Evolutionary conservation across 305 asterid species (phyloP).

Genomic region (Rubia balearica): DNA sequence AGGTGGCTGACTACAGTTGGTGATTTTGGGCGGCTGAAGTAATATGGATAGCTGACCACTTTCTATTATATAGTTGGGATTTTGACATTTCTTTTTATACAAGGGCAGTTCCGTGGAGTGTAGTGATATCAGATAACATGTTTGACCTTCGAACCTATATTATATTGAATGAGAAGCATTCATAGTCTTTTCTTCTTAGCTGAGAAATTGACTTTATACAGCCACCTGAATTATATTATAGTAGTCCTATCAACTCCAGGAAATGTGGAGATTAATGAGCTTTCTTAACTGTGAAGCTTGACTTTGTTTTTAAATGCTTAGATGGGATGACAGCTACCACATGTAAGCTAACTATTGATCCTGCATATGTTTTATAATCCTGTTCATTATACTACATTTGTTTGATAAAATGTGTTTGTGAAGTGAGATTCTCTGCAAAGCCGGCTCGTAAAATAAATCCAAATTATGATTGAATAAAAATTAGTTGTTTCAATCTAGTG

Average conservation of each 20-base stretch:
- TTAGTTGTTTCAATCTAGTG: not conserved
- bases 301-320: constrained; percentile 1
- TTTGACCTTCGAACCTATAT: constrained; percentile 5
- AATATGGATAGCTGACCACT: constrained; percentile 1
- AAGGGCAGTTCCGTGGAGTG: not conserved
- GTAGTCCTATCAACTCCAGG: not conserved
- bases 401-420: not conserved
- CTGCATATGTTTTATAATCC: constrained; percentile 1
- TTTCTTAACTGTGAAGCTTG: constrained; percentile 1
- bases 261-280: not conserved
- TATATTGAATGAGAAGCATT: constrained; percentile 6
- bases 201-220: constrained; percentile 8
- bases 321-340: not conserved
- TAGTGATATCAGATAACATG: not conserved
- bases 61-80: not conserved
- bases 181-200: not conserved
- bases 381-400: not conserved
- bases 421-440: not conserved
- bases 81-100: not conserved
- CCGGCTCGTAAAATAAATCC: not conserved
- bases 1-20: constrained; percentile 2
- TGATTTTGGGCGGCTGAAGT: constrained; percentile 14
- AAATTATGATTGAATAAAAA: not conserved
- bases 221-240: not conserved
- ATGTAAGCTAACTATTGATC: not conserved